Base-by-base conservation (phyloP, 2,329 filamentous ascomycete genomes). In the Pseudogymnoascus sp. region DNA sequence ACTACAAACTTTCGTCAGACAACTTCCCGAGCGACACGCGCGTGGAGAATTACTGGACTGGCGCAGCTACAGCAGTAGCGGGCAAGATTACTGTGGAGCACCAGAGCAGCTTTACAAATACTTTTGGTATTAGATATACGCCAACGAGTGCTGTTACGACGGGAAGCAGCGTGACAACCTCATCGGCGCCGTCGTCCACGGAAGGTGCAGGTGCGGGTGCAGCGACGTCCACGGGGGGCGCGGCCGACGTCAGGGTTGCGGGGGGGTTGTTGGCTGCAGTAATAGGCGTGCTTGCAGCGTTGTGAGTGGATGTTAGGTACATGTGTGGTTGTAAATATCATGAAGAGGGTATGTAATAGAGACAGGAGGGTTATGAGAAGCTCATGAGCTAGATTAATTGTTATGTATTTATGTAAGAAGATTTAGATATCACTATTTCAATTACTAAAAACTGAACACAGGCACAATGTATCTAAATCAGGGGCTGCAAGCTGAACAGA, bases 11-110 rank as follows among this genome's bases (percentile, higher is more conserved):
- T n/a, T 55, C 27, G 12, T 31, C 61, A 4, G 38, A 63, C 44
- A 59, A 61, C 25, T 61, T 38, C 13, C 61, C 61, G 61, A 51
- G 8, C 17, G 29, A 63, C 13, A 61, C 61, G 17, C 36, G 25
- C 31, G 39, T 41, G n/a, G 29, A n/a, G 31, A 35, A 25, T 17
- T 63, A 63, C 41, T 63, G 41, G 15, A 63, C 61, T 38, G 58
- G 38, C 4, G 60, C 61, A 10, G 31, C 27, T 2, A 9, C 36
- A 7, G 5, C 51, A 5, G 51, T 42, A 13, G 31, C 44, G 2
- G 61, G 61, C 2, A 12, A 61, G 15, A 63, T 63, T 15, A 63
- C 61, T 5, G 42, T 35, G 13, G 9, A 38, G 1, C n/a, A 55
- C 27, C 9, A 9, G n/a, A 55, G 44, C 5, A 55, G 27, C n/a